Conservation (phyloP, 2,329 filamentous ascomycete genomes). For the Zymoseptoria passerinii region DNA sequence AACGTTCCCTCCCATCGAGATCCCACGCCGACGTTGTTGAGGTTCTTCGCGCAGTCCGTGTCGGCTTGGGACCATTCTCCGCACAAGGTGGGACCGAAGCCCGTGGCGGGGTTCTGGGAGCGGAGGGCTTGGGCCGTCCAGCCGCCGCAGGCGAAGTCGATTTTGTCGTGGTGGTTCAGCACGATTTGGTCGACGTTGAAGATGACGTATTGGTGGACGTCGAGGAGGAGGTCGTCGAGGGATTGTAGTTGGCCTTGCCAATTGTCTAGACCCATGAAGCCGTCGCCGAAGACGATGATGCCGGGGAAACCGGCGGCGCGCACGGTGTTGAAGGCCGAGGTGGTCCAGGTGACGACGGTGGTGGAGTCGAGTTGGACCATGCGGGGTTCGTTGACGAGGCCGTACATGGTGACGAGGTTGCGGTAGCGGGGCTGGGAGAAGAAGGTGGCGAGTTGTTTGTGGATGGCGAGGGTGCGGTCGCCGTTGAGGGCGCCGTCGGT, state of each 20-base stretch:
- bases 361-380: conserved; percentile 60
- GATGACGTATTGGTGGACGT: conserved; percentile 97
- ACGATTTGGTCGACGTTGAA: conserved; percentile 87
- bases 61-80: conserved; percentile 98
- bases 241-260: conserved; percentile 78
- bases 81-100: conserved; percentile 88
- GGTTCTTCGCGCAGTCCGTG: conserved; percentile 78
- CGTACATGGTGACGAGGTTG: conserved; percentile 87
- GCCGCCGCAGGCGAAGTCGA: conserved; percentile 76
- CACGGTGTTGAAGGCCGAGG: conserved; percentile 61
- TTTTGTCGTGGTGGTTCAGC: conserved; percentile 71
- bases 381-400: conserved; percentile 85
- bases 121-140: conserved; percentile 73
- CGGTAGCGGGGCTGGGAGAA: conserved; percentile 90
- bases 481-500: conserved; percentile 70
- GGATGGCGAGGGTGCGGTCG: conserved; percentile 75
- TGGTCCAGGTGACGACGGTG: conserved; percentile 72
- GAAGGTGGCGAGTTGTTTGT: conserved; percentile 80
- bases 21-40: conserved; percentile 85
- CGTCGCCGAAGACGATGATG: conserved; percentile 81
- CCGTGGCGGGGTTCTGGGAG: conserved; percentile 63
- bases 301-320: conserved; percentile 65
- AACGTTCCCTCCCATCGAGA: conserved; percentile 89
- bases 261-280: conserved; percentile 82
- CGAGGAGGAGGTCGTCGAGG: conserved; percentile 69